Conservation (phyloP, 2,329 filamentous ascomycete species). For the Aspergillus fumigatiaffinis region DNA sequence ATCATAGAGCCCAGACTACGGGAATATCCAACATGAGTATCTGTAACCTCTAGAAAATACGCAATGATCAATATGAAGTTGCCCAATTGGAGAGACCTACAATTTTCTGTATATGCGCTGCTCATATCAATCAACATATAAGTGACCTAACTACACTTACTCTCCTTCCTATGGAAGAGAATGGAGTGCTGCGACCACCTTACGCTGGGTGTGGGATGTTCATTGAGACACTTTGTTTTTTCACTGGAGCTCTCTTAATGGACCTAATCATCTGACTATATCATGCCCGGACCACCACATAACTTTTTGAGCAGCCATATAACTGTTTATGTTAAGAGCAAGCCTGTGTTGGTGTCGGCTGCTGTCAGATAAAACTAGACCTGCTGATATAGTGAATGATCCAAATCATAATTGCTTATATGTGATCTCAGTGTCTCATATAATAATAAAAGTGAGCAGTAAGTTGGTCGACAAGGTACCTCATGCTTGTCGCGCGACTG, state of each 20-base stretch:
- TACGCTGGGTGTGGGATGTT: background rate
- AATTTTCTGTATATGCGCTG: background rate
- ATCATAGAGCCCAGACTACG: background rate
- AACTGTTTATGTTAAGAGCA: too few species aligned
- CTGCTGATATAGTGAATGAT: background rate
- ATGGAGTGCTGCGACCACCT: background rate
- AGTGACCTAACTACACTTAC: background rate
- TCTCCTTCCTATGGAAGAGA: background rate
- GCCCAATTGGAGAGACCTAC: too few species aligned
- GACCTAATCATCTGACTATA: background rate
- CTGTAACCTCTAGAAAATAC: too few species aligned
- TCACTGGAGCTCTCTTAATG: background rate
- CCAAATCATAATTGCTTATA: background rate
- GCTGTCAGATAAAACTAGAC: background rate
- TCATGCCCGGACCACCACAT: too few species aligned
- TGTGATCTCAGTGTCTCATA: background rate
- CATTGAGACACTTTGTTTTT: background rate
- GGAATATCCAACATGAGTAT: background rate
- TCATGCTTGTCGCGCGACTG: background rate
- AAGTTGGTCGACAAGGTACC: background rate
- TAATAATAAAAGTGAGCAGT: background rate
- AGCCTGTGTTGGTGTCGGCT: background rate
- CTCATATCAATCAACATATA: background rate
- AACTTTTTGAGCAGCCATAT: background rate
- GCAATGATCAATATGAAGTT: too few species aligned